Evolutionary conservation across 2,329 filamentous ascomycete species (phyloP).

Genomic region (Emmonsiellopsis sp.): DNA sequence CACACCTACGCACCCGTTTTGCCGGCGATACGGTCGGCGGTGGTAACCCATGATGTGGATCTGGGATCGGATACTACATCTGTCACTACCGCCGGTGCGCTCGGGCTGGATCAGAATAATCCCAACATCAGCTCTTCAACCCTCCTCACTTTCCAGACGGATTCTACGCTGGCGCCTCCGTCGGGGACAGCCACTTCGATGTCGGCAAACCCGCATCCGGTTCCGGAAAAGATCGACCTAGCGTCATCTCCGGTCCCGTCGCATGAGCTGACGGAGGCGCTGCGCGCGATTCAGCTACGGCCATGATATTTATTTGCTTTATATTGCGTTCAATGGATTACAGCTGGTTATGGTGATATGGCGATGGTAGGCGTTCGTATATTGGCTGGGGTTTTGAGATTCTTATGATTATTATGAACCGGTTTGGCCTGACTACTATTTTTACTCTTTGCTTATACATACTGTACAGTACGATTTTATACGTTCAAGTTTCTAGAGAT

Average conservation of each 20-base stretch:
- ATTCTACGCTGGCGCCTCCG: neutral
- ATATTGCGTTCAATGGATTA: too few species aligned
- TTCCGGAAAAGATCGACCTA: conserved; percentile 11
- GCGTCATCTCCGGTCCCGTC: neutral
- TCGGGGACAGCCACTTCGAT: neutral
- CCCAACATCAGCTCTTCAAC: conserved; percentile 7
- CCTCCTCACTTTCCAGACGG: conserved; percentile 5
- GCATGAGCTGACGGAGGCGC: neutral
- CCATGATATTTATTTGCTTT: neutral
- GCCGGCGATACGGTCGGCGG: too few species aligned
- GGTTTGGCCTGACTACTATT: too few species aligned
- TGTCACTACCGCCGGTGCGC: neutral
- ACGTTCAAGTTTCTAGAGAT: too few species aligned
- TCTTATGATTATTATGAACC: too few species aligned
- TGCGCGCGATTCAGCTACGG: conserved; percentile 1
- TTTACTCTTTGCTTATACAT: too few species aligned
- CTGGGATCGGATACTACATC: neutral
- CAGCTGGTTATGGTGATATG: neutral
- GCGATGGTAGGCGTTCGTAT: too few species aligned
- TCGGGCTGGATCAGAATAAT: neutral
- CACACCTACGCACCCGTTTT: too few species aligned
- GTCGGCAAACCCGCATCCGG: conserved; percentile 10
- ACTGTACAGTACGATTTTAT: too few species aligned
- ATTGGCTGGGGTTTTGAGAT: too few species aligned
- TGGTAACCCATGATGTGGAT: too few species aligned